Evolutionary conservation across 106 monocot species (phyloP), one percentile per base, ranked within the genome.

Genomic region (Acorus gramineus): DNA sequence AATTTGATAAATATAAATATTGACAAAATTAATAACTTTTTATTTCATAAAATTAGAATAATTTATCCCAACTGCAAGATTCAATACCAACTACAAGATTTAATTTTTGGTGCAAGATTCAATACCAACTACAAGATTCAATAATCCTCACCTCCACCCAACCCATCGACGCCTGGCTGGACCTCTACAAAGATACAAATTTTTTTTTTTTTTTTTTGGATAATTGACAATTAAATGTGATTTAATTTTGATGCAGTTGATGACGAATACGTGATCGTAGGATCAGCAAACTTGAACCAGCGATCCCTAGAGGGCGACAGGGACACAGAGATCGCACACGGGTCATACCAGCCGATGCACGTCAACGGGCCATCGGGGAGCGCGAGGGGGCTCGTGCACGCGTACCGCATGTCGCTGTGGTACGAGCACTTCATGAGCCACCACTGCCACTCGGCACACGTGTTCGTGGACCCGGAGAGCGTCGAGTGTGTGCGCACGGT

Each of bases 271-370:
- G 70, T 88, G 46, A 78, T 88, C 42, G 47, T 88, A 9, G 88
- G 88, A 51, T 88, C 88, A 3, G 88, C 88, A 8, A 88, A 88
- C 70, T 53, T 84, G 55, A 84, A 88, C 75, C 80, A 87, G 59
- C 60, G 87, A 69, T 87, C 87, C n/a, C 77, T 87, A 10, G 87
- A 72, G 8, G 87, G 83, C 8, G 56, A 75, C 66, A 59, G 87
- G 5, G 87, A 87, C 70, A 83, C 71, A 0, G 87, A 87, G 70
- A 87, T 87, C 42, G 83, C 72, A 5, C 77, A 78, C 4, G 87
- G 87, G 13, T 68, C 77, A 4, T 87, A 83, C 69, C 83, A 87
- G 47, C 86, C 86, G 6, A 73, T 73, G 9, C 71, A 81, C 52
- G 62, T 82, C 4, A 82, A 79, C 44, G 56, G 55, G 42, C 4